Conservation (phyloP, 768 basidiomycete species). For the Saitozyma sp. region DNA sequence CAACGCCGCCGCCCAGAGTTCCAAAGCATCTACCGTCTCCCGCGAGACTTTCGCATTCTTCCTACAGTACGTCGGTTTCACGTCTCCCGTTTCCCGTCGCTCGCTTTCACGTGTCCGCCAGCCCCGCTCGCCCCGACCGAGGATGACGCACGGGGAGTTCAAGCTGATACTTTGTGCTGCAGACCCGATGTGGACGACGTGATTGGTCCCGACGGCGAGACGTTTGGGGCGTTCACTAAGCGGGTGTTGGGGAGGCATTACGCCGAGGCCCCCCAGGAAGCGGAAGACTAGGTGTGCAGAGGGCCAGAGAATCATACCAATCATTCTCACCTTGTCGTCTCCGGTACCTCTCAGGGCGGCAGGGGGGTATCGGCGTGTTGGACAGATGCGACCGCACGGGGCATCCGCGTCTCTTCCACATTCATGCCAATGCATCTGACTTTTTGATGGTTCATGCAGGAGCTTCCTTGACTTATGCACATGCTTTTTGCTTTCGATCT, state of each 20-base stretch:
- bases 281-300: conserved; percentile 5
- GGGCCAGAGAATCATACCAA: background rate
- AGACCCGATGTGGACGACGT: conserved; percentile 77
- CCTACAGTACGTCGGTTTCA: conserved; percentile 54
- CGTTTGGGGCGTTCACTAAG: conserved; percentile 89
- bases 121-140: no score
- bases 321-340: background rate
- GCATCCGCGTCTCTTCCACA: background rate
- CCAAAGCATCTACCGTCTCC: conserved; percentile 55
- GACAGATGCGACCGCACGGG: background rate
- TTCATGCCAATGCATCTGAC: conserved; percentile 2
- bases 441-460: background rate
- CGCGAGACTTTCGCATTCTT: conserved; percentile 71
- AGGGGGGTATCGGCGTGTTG: background rate
- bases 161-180: conserved; percentile 51
- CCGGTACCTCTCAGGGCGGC: no score
- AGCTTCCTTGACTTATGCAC: background rate
- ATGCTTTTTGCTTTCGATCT: no score
- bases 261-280: conserved; percentile 10
- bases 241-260: conserved; percentile 70
- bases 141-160: no score
- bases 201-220: conserved; percentile 65
- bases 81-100: no score
- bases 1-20: conserved; percentile 54
- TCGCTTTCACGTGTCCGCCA: no score